Evolutionary conservation across 495 filamentous ascomycete genomes (phyloP).

Genomic region (Darksidea phi): DNA sequence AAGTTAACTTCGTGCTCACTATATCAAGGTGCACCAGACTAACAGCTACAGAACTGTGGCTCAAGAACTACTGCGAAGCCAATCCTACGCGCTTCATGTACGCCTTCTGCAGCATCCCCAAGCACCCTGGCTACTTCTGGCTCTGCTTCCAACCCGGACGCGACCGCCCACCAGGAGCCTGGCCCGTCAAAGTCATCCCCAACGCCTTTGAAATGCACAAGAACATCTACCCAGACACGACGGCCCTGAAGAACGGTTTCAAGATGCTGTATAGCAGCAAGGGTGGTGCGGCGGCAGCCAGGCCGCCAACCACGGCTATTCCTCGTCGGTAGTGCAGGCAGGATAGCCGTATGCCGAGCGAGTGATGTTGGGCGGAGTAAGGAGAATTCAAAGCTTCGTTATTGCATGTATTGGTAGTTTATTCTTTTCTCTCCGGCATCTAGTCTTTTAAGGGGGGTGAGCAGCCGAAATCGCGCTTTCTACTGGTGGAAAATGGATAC

Average conservation of each 20-base stretch:
- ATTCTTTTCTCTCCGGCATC: too few species aligned
- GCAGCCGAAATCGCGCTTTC: too few species aligned
- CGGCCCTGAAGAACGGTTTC: constrained; percentile 87
- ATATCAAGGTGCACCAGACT: not conserved
- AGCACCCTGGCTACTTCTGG: constrained; percentile 90
- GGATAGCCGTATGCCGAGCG: too few species aligned
- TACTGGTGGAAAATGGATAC: too few species aligned
- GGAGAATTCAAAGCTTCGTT: too few species aligned
- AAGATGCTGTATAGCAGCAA: constrained; percentile 56
- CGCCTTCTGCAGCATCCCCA: constrained; percentile 88
- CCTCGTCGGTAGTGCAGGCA: not conserved
- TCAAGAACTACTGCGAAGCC: constrained; percentile 90
- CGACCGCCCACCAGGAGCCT: constrained; percentile 66
- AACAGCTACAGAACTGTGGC: constrained; percentile 73
- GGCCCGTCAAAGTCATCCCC: constrained; percentile 88
- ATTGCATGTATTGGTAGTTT: too few species aligned
- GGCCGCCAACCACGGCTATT: not conserved
- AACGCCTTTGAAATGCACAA: constrained; percentile 84
- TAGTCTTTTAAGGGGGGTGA: too few species aligned
- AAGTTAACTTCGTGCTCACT: constrained; percentile 44
- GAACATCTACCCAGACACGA: constrained; percentile 88
- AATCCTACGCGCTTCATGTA: constrained; percentile 93
- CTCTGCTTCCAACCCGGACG: constrained; percentile 93
- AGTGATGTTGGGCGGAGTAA: too few species aligned
- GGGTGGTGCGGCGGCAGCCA: not conserved